Evolutionary conservation across 108 stramenopile species (phyloP).

Genomic region (Aureococcus anophagefferens): DNA sequence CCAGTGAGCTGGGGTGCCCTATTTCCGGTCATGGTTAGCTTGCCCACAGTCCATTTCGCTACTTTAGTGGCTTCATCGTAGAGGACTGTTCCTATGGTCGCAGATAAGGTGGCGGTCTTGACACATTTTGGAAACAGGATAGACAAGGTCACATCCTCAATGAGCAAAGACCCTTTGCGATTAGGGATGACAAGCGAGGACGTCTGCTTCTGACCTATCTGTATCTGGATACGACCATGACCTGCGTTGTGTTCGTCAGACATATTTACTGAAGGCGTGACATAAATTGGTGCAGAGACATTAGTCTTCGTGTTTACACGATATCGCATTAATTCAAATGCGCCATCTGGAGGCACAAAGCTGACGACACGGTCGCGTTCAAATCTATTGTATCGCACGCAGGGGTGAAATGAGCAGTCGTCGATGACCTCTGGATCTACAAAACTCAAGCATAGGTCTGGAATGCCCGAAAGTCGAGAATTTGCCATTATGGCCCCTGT

Average conservation of each 20-base stretch:
- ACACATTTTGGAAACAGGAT: conserved; percentile 92
- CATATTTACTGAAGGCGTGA: conserved; percentile 60
- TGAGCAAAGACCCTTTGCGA: conserved; percentile 39
- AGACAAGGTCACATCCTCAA: conserved; percentile 79
- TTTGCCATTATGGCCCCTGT: conserved; percentile 78
- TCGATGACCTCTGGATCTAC: conserved; percentile 77
- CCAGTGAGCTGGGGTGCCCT: conserved; percentile 17
- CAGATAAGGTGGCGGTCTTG: conserved; percentile 69
- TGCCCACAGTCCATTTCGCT: conserved; percentile 81
- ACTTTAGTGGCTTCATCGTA: conserved; percentile 87
- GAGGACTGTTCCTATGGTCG: conserved; percentile 59
- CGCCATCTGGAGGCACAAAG: conserved; percentile 97
- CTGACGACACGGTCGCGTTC: conserved; percentile 81
- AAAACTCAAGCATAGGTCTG: conserved; percentile 83
- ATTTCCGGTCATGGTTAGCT: conserved; percentile 38
- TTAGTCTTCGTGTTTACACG: conserved; percentile 47
- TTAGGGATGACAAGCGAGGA: conserved; percentile 11
- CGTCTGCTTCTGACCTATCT: conserved; percentile 19
- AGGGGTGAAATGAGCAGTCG: conserved; percentile 96
- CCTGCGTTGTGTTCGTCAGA: conserved; percentile 21
- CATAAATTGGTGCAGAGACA: conserved; percentile 66
- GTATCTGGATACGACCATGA: conserved; percentile 3
- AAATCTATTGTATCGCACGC: conserved; percentile 84
- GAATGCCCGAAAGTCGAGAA: conserved; percentile 81
- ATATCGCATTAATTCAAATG: conserved; percentile 93